Base-by-base conservation (phyloP, 495 filamentous ascomycete species). In the Talaromyces nanjingensis region DNA sequence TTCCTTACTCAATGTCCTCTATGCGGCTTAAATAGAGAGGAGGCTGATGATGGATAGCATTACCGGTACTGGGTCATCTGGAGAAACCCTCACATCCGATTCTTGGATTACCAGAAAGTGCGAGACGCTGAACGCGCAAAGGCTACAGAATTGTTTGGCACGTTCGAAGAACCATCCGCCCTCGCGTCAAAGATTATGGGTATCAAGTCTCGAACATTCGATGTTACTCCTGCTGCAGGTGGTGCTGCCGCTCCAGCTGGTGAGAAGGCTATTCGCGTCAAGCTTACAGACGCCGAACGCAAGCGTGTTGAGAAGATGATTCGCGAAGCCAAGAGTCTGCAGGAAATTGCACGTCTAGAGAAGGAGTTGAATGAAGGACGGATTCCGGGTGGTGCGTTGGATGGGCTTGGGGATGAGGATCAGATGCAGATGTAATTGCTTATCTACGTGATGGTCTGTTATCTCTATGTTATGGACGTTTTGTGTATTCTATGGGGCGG, bases 51-150 rank as follows among this genome's bases (percentile, higher is more conserved):
- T 8, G 45, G 39, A 33, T 71, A 97, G 94, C 74, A 98, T 74
- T 99, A 97, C 76, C 87, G 94, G 16, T 87, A 87, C 75, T 99
- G 90, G 89, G 76, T 96, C 42, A 85, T 99, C 69, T 97, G 89
- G 90, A 84, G 88, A 54, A 88, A 87, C 68, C 92, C 92, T 4
- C 81, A 80, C 22, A 85, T 99, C 25, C 89, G 93, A 39, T 97
- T 97, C 79, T 81, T 99, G 54, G 96, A 99, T 77, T 97, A 92
- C 74, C 83, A 86, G 61, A 96, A 94, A 76, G 91, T 98, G 33
- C 96, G 91, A 72, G 85, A 93, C 56, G 86, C 79, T 2, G 96
- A 99, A 79, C 87, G 93, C 18, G 72, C 81, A 56, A 81, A 84
- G 65, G 92, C 93, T 0, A 79, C 74, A 39, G 87, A 92, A 71